Conservation (phyloP, 2,329 filamentous ascomycete species). For the Cercospora sp. region DNA sequence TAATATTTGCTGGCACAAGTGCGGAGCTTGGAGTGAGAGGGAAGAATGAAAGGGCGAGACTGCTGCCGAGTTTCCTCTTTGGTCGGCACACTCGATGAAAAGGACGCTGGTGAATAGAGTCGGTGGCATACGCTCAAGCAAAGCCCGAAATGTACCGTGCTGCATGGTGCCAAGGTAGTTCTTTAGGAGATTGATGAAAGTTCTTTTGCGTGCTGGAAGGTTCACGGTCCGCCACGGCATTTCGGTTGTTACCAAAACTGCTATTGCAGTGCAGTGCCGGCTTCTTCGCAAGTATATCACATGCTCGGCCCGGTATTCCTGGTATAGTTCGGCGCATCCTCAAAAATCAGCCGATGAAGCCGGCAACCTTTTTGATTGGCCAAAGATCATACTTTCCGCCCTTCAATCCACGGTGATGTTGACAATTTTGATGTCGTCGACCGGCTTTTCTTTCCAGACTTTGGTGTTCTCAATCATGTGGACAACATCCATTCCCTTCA, state of each 20-base stretch:
- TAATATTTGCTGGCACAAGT: too few species aligned
- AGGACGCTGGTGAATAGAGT: background rate
- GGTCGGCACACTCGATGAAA: background rate
- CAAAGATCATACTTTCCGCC: background rate
- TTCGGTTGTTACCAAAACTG: background rate
- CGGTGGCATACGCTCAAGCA: background rate
- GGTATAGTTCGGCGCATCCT: background rate
- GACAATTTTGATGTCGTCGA: constrained; percentile 96
- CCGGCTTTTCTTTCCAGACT: constrained; percentile 87
- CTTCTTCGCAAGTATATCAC: background rate
- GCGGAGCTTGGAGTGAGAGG: background rate
- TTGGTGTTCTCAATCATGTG: constrained; percentile 92
- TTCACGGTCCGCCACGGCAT: background rate
- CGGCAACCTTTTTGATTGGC: background rate
- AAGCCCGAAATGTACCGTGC: background rate
- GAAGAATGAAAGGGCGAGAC: background rate
- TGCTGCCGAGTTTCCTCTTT: background rate
- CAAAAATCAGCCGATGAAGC: background rate
- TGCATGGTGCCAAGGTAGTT: background rate
- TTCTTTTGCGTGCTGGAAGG: background rate
- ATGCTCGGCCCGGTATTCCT: background rate
- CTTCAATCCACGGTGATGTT: constrained; percentile 60
- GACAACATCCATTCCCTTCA: constrained; percentile 88
- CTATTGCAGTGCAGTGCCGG: background rate
- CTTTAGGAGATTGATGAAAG: background rate